Evolutionary conservation across 2,329 filamentous ascomycete species (phyloP), one percentile per base, ranked within the genome.

Genomic region (Beauveria caledonica): DNA sequence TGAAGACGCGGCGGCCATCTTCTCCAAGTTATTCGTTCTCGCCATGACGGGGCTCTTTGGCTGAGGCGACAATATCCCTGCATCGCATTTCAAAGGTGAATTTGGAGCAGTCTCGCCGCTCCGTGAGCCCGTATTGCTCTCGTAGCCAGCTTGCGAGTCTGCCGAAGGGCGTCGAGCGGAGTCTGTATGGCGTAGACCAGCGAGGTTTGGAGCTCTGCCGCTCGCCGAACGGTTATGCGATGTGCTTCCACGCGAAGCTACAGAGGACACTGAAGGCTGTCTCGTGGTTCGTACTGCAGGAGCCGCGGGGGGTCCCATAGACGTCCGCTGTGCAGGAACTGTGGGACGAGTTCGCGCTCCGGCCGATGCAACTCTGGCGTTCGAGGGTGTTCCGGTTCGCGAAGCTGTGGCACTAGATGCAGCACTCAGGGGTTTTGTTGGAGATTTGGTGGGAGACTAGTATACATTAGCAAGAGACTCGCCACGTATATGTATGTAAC

Each of bases 361-460:
- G 64, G 78, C 67, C 49, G 78, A 75, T 1, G 77, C 69, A 33
- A 74, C 74, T 59, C 78, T 75, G 57, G 78, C 72, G 66, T 82
- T 85, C 45, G 85, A 82, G 1, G 88, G 85, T 2, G 86, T 89
- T 44, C 76, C 81, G 13, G 85, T 89, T 66, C 86, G 78, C 45
- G 87, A 87, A 1, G 79, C 82, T 2, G 80, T 76, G 5, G 80
- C 72, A 65, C 82, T 86, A 1, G 86, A 82, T 1, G 85, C 78
- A 42, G 73, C 78, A 62, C 72, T 73, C 50, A 89, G 72, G 66
- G 89, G 87, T 69, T 94, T 94, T 3, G 87, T 90, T 1, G 90
- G 90, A 1, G 89, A 92, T 68, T 90, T 92, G 0, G 84, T 86
- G 2, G 90, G 89, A 62, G 87, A 91, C 86, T 92, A 60, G 33